Evolutionary conservation across 176 grass and related monocot genomes (phyloP).

Genomic region (Olyra latifolia): DNA sequence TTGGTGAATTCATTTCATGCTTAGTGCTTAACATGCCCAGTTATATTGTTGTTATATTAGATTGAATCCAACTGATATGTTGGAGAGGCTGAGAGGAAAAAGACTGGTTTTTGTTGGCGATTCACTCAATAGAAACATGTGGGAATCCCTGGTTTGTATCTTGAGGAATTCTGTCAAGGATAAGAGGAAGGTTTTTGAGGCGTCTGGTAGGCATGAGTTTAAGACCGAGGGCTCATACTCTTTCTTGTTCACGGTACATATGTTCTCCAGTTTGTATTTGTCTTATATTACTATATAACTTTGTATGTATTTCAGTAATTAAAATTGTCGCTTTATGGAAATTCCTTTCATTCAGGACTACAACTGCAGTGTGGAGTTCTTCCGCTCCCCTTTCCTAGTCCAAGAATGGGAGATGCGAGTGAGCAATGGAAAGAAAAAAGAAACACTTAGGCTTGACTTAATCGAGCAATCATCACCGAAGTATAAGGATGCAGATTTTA

Average conservation of each 20-base stretch:
- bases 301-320: constrained; percentile 20
- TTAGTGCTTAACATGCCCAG: constrained; percentile 20
- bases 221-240: constrained; percentile 80
- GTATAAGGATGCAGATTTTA: constrained; percentile 86
- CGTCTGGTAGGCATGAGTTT: constrained; percentile 74
- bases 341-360: constrained; percentile 62
- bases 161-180: constrained; percentile 75
- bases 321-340: background rate
- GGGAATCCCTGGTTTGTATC: constrained; percentile 90
- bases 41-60: constrained; percentile 39
- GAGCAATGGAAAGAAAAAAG: constrained; percentile 56
- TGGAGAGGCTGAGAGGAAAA: constrained; percentile 82
- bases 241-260: constrained; percentile 76
- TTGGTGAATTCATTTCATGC: constrained; percentile 5
- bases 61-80: constrained; percentile 77
- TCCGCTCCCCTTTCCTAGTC: constrained; percentile 89
- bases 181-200: constrained; percentile 90
- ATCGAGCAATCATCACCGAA: constrained; percentile 78
- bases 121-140: constrained; percentile 97
- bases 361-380: constrained; percentile 91
- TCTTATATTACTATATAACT: constrained; percentile 10
- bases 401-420: constrained; percentile 74
- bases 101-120: constrained; percentile 79
- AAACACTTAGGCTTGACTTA: constrained; percentile 94
- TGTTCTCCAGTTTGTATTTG: constrained; percentile 8